Evolutionary conservation across 768 basidiomycete genomes (phyloP).

Genomic region (Strobilomyces dryophilus): DNA sequence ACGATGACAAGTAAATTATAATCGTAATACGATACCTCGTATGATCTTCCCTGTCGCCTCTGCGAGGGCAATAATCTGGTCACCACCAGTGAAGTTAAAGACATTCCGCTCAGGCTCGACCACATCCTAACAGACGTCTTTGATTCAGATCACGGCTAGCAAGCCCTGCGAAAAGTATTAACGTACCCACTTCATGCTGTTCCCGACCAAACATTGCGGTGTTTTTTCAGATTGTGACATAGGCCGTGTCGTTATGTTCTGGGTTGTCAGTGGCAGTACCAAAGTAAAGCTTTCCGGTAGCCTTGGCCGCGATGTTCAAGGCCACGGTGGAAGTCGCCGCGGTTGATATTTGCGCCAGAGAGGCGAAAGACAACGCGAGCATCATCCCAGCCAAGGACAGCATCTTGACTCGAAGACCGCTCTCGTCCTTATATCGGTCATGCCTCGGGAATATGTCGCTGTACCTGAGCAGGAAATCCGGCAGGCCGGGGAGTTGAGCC

Average conservation of each 20-base stretch:
- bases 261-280: conserved; percentile 46
- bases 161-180: not conserved
- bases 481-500: too few species aligned
- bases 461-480: too few species aligned
- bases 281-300: conserved; percentile 43
- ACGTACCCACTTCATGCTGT: conserved; percentile 22
- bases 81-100: conserved; percentile 20
- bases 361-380: conserved; percentile 1
- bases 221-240: conserved; percentile 4
- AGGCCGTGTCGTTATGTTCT: conserved; percentile 36
- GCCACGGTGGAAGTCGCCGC: not conserved
- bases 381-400: not conserved
- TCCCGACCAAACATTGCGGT: conserved; percentile 15
- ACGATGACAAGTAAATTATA: not conserved
- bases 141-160: not conserved
- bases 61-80: conserved; percentile 20
- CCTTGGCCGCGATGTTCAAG: conserved; percentile 36
- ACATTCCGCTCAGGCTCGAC: conserved; percentile 23
- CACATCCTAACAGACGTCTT: conserved; percentile 8
- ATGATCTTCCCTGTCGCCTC: conserved; percentile 16
- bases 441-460: not conserved
- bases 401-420: not conserved
- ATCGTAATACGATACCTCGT: conserved; percentile 9
- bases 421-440: not conserved
- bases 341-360: not conserved